Conservation (phyloP, 331 rosid species). For the Quercus tomentella region DNA sequence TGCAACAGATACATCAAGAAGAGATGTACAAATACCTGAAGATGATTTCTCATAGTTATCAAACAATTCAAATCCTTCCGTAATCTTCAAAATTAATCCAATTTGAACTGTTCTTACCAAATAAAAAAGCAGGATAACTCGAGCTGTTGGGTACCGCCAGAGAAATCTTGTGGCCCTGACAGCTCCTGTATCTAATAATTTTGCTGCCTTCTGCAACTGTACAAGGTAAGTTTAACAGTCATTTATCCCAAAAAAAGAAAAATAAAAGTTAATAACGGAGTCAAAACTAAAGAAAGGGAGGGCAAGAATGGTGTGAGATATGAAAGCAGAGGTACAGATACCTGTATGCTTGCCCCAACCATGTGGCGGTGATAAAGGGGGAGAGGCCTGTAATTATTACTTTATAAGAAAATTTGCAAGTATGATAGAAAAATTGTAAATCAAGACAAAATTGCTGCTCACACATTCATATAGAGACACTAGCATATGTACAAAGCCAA, state of each 20-base stretch:
- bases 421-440: constrained; percentile 9
- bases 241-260: too few species aligned
- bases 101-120: constrained; percentile 52
- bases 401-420: constrained; percentile 16
- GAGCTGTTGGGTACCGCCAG: constrained; percentile 94
- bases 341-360: constrained; percentile 89
- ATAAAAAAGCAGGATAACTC: constrained; percentile 72
- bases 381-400: constrained; percentile 63
- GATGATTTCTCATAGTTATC: constrained; percentile 34
- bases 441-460: background rate
- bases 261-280: background rate
- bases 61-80: constrained; percentile 12
- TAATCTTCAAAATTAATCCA: background rate
- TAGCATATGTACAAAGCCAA: background rate
- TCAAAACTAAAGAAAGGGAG: constrained; percentile 12
- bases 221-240: constrained; percentile 16
- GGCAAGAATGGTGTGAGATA: constrained; percentile 1
- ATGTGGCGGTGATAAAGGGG: constrained; percentile 91
- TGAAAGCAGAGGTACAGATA: constrained; percentile 11
- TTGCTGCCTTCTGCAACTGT: constrained; percentile 93
- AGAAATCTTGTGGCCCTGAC: constrained; percentile 98
- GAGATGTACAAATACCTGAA: constrained; percentile 94
- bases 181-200: constrained; percentile 87
- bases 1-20: constrained; percentile 96
- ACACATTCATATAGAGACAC: constrained; percentile 2